Evolutionary conservation across 306 rosid genomes (phyloP), one percentile per base, ranked within the genome.

Genomic region (Gleditsia sinensis): DNA sequence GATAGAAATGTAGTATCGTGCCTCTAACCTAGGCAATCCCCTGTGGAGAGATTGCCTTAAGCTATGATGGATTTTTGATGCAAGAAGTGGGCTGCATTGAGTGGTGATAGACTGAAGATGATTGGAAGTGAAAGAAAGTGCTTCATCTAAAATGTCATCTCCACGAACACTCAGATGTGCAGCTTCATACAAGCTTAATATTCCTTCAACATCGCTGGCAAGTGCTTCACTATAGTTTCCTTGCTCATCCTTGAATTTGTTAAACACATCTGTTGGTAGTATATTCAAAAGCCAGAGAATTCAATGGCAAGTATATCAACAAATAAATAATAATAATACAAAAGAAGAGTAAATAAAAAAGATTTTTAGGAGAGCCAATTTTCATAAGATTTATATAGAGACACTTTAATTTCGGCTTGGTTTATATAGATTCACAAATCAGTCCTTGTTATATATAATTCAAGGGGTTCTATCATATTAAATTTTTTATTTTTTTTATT

Each of bases 131-230:
- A 82, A 85, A 1, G 11, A 72, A 21, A 79, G 34, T 4, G 89
- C 86, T 69, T 87, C 77, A 3, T 84, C 87, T 5, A 87, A 73
- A 3, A 85, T 53, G 1, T 75, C 69, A 61, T 87, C 89, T 67
- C 88, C 84, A 7, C 62, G 80, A 8, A 63, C 6, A 21, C 82
- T 79, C 0, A 81, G 48, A 33, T 81, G 40, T 3, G 88, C 2
- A 2, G 88, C 88, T 79, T 88, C 90, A 16, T 85, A 83, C 20
- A 88, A 65, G 70, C 76, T 81, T 48, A 85, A 30, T 54, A 88
- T 58, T 58, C 85, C 88, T 5, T 70, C 17, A 8, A 57, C 58
- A 57, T 80, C 80, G 0, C 0, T 13, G 0, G 9, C 49, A 1
- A 81, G 10, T 2, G 27, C 24, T 16, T 71, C 75, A 43, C 68